Conservation (phyloP, 2,329 filamentous ascomycete genomes). For the Sphaerostilbella broomeana region DNA sequence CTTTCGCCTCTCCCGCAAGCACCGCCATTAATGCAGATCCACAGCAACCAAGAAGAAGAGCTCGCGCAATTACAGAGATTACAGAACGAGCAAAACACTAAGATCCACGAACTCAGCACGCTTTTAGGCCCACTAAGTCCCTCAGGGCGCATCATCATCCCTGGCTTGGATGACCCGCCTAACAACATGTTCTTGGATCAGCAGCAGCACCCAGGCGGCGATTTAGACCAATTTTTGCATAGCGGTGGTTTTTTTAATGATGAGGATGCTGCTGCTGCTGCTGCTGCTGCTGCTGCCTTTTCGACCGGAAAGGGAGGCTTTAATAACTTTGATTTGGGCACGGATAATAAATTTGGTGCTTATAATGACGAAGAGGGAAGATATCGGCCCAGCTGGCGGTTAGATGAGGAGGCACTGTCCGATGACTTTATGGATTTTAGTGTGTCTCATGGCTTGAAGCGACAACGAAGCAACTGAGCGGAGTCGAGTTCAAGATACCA, state of each 20-base stretch:
- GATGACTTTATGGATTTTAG: no score
- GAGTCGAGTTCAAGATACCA: no score
- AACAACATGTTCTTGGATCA: slow-evolving; percentile 30
- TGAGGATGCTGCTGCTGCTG: slow-evolving; percentile 36
- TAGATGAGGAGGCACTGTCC: no score
- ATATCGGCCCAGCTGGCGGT: no score
- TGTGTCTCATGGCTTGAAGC: no score
- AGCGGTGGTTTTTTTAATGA: slow-evolving; percentile 35
- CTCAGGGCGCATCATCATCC: slow-evolving; percentile 68
- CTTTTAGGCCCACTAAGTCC: slow-evolving; percentile 75
- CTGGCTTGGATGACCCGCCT: slow-evolving; percentile 54
- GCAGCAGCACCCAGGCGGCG: slow-evolving; percentile 33
- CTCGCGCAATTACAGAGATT: slow-evolving; percentile 73
- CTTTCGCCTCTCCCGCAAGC: slow-evolving; percentile 35
- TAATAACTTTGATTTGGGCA: no score
- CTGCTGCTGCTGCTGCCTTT: no score
- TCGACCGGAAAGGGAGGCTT: no score
- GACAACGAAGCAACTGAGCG: no score
- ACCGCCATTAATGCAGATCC: slow-evolving; percentile 56
- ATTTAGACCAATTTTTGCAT: slow-evolving; percentile 47
- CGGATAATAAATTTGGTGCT: no score
- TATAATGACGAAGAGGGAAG: no score
- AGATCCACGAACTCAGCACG: slow-evolving; percentile 67
- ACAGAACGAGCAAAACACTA: slow-evolving; percentile 69
- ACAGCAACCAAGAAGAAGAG: slow-evolving; percentile 64